Conservation (phyloP, 1,284 basidiomycete species). For the Fomitopsis schrenkii region DNA sequence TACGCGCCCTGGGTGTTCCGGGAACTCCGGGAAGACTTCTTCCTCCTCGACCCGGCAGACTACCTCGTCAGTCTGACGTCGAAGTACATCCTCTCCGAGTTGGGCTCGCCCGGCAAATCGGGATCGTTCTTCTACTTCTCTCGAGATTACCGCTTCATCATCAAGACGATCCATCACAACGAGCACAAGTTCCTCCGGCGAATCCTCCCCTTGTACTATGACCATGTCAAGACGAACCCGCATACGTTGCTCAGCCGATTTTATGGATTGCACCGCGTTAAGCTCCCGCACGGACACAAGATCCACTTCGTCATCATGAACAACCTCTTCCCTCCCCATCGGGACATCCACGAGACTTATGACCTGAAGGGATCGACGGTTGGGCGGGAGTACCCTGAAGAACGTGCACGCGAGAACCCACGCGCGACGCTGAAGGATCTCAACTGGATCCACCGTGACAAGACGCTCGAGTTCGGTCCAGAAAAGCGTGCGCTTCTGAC, state of each 20-base stretch:
- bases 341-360: constrained; percentile 97
- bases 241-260: constrained; percentile 93
- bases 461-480: constrained; percentile 85
- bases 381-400: constrained; percentile 86
- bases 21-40: constrained; percentile 89
- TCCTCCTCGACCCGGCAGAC: constrained; percentile 95
- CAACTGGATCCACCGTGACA: constrained; percentile 89
- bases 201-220: constrained; percentile 85
- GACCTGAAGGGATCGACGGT: constrained; percentile 96
- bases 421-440: constrained; percentile 92
- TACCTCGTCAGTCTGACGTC: constrained; percentile 95
- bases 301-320: constrained; percentile 99
- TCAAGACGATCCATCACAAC: constrained; percentile 95
- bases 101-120: constrained; percentile 98
- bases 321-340: constrained; percentile 96
- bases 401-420: constrained; percentile 75
- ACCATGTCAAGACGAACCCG: constrained; percentile 87
- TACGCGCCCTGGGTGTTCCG: constrained; percentile 99
- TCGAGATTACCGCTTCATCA: constrained; percentile 98
- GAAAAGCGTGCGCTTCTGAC: constrained; percentile 89
- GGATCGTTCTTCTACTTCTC: constrained; percentile 99
- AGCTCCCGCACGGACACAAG: constrained; percentile 89
- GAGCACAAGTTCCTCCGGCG: constrained; percentile 93
- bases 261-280: constrained; percentile 96
- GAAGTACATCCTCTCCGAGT: constrained; percentile 96